Conservation (phyloP, 2,329 filamentous ascomycete genomes). For the Botrytis elliptica region DNA sequence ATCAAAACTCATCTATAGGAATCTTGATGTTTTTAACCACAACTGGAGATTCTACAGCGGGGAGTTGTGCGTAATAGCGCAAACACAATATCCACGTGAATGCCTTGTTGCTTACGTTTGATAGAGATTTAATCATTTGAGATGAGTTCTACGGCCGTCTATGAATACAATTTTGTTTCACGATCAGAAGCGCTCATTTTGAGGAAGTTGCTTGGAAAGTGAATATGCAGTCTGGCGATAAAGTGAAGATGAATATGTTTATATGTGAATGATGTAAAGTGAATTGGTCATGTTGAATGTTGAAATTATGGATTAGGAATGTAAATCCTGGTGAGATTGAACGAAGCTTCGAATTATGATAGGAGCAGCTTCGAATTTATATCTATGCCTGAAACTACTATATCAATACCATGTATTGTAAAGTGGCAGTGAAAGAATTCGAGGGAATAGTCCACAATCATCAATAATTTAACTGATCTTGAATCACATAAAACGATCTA, state of each 20-base stretch:
- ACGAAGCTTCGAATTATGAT: fast-evolving
- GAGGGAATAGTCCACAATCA: too few species aligned
- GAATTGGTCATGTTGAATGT: not conserved
- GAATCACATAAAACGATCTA: too few species aligned
- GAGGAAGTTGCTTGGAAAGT: not conserved
- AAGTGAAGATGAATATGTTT: not conserved
- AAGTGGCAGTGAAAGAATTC: too few species aligned
- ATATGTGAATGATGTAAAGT: not conserved
- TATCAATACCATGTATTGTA: too few species aligned
- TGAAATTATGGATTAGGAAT: fast-evolving
- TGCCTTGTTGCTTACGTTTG: not conserved
- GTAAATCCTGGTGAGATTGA: not conserved
- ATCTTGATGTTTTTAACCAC: fast-evolving
- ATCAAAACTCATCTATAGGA: fast-evolving
- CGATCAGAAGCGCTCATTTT: fast-evolving
- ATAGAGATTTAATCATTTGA: not conserved
- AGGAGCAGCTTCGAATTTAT: not conserved
- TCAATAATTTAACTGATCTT: too few species aligned
- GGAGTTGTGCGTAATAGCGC: too few species aligned
- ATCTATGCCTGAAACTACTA: too few species aligned
- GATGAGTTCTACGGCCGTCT: fast-evolving
- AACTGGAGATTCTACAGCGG: not conserved
- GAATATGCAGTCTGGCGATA: not conserved
- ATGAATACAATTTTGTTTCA: not conserved
- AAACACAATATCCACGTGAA: not conserved